A percentile compares a stretch with the other conserved stretches of the same genome.
Conservation (phyloP, 352 stramenopile species). For the Hyaloperonospora brassicae region DNA sequence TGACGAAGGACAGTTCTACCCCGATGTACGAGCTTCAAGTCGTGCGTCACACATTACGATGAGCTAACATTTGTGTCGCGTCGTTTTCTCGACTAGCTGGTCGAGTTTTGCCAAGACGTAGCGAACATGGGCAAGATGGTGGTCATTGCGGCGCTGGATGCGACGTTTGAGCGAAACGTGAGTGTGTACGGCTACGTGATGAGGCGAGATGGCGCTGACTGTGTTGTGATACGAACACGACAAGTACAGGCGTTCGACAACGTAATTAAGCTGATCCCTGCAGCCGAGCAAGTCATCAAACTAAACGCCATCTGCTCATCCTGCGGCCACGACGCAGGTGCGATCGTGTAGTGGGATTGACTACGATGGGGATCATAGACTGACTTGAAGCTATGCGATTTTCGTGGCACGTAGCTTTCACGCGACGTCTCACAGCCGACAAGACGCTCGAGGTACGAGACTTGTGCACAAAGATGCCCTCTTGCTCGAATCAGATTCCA, state of each 20-base stretch:
- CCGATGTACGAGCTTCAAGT: constrained; percentile 35
- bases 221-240: not conserved
- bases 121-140: constrained; percentile 69
- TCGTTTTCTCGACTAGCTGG: constrained; percentile 32
- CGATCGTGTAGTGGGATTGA: constrained; percentile 1
- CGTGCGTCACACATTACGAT: not conserved
- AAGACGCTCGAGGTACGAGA: constrained; percentile 53
- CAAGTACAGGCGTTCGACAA: constrained; percentile 52
- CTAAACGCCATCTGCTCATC: constrained; percentile 76
- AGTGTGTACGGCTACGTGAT: not conserved
- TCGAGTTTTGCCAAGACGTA: constrained; percentile 67
- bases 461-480: not conserved
- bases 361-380: not conserved
- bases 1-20: constrained; percentile 84
- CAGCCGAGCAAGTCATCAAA: constrained; percentile 73
- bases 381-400: constrained; percentile 3
- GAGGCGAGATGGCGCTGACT: too few species aligned
- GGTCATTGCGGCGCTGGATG: constrained; percentile 66
- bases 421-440: constrained; percentile 58
- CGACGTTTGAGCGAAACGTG: constrained; percentile 72
- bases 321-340: constrained; percentile 67
- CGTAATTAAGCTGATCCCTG: constrained; percentile 63
- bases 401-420: constrained; percentile 45
- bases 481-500: not conserved
- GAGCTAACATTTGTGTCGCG: not conserved